Evolutionary conservation across 257 asterid genomes (phyloP).

Genomic region (Gentiana dahurica): DNA sequence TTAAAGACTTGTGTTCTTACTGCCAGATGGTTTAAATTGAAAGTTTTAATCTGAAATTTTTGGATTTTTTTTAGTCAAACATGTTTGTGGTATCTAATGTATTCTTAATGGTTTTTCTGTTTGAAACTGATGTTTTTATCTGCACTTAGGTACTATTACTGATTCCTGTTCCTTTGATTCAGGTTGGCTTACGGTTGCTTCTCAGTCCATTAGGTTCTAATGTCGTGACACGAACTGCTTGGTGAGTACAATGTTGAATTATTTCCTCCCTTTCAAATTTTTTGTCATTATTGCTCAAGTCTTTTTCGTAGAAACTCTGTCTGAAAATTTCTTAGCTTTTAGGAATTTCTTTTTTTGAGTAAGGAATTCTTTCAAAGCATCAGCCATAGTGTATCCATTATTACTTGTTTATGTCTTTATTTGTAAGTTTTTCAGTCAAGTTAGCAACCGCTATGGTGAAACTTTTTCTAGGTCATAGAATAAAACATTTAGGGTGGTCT

Average conservation of each 20-base stretch:
- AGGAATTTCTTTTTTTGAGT: neutral
- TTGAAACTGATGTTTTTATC: neutral
- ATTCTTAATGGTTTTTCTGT: neutral
- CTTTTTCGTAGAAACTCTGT: too few species aligned
- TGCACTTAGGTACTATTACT: neutral
- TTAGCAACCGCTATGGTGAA: too few species aligned
- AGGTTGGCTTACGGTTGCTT: constrained; percentile 69
- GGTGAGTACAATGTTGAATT: constrained; percentile 38
- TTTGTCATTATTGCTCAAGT: neutral
- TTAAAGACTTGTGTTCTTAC: neutral
- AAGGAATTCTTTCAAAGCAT: neutral
- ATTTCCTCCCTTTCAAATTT: neutral
- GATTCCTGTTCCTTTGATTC: constrained; percentile 14
- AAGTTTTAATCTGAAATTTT: neutral
- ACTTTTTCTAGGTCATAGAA: too few species aligned
- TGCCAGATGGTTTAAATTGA: neutral
- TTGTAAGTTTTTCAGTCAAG: too few species aligned
- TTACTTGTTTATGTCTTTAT: too few species aligned
- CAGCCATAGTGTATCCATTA: neutral
- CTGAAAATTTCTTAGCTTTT: neutral
- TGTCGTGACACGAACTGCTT: constrained; percentile 68
- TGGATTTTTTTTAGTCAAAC: neutral
- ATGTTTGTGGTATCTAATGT: neutral
- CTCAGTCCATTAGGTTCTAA: constrained; percentile 72
- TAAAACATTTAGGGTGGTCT: too few species aligned